Evolutionary conservation across 176 grass and related monocot genomes (phyloP), one percentile per base, ranked within the genome.

Genomic region (Coix lacrymajobi): DNA sequence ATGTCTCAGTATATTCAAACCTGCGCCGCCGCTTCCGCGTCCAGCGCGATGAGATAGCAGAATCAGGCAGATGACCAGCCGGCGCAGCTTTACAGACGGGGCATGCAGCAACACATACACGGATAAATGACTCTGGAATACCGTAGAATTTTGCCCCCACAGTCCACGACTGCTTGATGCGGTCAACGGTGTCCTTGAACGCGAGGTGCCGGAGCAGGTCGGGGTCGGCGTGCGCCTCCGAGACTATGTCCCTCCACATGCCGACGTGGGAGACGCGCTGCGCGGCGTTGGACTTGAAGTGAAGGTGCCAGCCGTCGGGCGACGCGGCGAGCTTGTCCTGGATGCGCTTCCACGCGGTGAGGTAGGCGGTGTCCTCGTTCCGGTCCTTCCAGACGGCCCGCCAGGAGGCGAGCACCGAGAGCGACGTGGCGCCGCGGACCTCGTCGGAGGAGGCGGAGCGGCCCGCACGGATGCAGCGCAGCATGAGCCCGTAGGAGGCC

Each of bases 361-460:
- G 93, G 76, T 99, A 99, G 28, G 97, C 97, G 40, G 97, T 99
- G 84, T 99, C 97, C 91, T 99, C 97, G 88, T 99, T 99, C 11
- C 97, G 91, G 84, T 99, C 97, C 91, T 99, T 99, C 97, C 97
- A 99, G 11, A 99, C 97, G 3, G 91, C 73, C 54, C 97, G 91
- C 97, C 97, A 99, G 1, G 97, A 99, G 28, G 85, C 82, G 67
- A 99, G 97, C 56, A 99, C 97, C 49, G 91, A 57, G 34, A 36
- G 83, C 4, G 97, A 83, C 3, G 91, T 96, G n/a, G 97, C 97
- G 20, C 69, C 73, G 66, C 93, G 97, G 76, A 99, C 92, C 87
- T 99, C 97, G 2, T 96, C 91, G 8, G 85, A 64, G 20, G 83
- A 48, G 4, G 97, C 97, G 15, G 91, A 64, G 60, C 97, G 87